phyloP scores from a whole-genome alignment of 495 filamentous ascomycete genomes.

The Trypethelium eluteriae region DNA sequence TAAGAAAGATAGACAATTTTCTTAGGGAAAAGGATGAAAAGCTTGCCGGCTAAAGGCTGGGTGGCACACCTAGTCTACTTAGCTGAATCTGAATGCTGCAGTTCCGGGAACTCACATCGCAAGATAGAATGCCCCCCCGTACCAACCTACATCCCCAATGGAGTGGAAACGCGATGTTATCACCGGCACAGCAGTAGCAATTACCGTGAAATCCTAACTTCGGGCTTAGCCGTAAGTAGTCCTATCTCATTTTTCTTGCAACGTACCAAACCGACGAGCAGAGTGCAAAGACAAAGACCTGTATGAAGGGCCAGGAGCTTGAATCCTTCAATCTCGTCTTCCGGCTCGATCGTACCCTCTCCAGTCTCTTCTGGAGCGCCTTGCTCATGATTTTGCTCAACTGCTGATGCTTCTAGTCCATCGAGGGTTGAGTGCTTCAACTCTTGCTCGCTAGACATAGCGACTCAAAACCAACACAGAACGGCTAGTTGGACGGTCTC shows the following conservation, averaged over 20 bases:
- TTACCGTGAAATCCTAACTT: slow-evolving; percentile 26
- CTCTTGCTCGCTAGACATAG: no score
- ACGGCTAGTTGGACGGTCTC: no score
- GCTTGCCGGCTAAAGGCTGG: slow-evolving; percentile 33
- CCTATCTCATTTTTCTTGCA: neutral
- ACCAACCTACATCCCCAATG: slow-evolving; percentile 71
- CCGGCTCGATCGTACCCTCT: slow-evolving; percentile 11
- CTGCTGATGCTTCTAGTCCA: no score
- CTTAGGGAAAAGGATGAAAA: slow-evolving; percentile 51
- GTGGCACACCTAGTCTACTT: slow-evolving; percentile 28
- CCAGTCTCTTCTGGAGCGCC: no score
- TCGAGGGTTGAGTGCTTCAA: no score
- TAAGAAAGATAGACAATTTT: slow-evolving; percentile 60
- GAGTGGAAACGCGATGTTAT: slow-evolving; percentile 72
- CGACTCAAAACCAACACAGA: no score
- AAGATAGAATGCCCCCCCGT: slow-evolving; percentile 46
- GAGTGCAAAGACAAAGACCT: slow-evolving; percentile 12
- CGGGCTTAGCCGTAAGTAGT: neutral
- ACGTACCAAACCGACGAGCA: slow-evolving; percentile 15
- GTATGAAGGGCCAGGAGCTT: slow-evolving; percentile 14
- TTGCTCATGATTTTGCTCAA: no score
- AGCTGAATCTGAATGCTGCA: neutral
- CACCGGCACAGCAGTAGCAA: slow-evolving; percentile 74
- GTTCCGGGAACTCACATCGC: neutral
- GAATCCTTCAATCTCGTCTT: slow-evolving; percentile 14